Percentiles rank a stretch among this genome's conserved stretches.
Conservation (phyloP, 805 yeast species). For the Starmerella apicola region DNA sequence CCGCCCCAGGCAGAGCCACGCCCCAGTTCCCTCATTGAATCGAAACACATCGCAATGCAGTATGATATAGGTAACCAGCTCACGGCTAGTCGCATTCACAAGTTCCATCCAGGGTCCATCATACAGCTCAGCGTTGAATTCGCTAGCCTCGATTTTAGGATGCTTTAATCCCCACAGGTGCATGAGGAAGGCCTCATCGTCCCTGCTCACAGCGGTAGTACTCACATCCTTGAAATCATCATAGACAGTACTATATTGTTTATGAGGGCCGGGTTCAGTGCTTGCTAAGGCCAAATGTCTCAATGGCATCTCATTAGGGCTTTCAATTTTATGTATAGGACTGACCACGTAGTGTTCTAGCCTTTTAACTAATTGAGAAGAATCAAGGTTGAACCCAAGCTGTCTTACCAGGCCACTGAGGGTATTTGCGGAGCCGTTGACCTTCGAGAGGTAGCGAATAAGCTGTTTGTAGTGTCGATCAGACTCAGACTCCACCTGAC, state of each 20-base stretch:
- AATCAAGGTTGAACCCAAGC: too few relatives aligned
- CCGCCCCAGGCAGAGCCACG: neutral
- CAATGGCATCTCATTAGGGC: neutral
- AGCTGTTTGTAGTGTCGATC: too few relatives aligned
- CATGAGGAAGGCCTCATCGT: constrained; percentile 1
- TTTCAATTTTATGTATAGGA: neutral
- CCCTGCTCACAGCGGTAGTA: too few relatives aligned
- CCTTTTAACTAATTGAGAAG: neutral
- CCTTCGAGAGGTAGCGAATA: neutral
- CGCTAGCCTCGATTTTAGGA: neutral
- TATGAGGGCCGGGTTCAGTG: too few relatives aligned
- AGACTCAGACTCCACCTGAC: too few relatives aligned
- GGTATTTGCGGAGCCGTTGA: neutral
- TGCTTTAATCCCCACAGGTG: neutral
- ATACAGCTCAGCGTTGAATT: constrained; percentile 9
- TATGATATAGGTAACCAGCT: constrained; percentile 4
- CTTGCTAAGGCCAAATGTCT: constrained; percentile 1
- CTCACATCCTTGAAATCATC: too few relatives aligned
- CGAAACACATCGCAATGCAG: constrained; percentile 5
- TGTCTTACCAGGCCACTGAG: too few relatives aligned
- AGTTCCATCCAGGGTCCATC: constrained; percentile 13
- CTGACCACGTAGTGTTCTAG: neutral
- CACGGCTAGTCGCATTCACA: neutral
- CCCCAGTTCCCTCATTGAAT: neutral
- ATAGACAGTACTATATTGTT: too few relatives aligned